Evolutionary conservation across 1,284 basidiomycete species (phyloP).

Genomic region (Meripilus lineatus): DNA sequence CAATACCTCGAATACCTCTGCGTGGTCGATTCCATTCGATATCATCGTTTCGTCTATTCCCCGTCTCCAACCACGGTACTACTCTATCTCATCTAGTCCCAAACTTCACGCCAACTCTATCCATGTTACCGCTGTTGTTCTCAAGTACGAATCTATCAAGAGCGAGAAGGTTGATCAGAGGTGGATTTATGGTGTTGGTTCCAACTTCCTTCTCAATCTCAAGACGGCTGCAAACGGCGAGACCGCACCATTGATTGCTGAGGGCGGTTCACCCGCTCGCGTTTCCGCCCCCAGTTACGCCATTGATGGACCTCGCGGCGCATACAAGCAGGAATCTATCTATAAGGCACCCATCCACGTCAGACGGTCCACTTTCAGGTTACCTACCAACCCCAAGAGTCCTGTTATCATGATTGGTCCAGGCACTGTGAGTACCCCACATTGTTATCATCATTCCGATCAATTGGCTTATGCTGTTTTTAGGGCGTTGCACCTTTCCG

Average conservation of each 20-base stretch:
- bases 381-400: conserved; percentile 96
- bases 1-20: conserved; percentile 65
- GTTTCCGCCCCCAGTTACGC: conserved; percentile 69
- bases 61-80: conserved; percentile 94
- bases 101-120: conserved; percentile 87
- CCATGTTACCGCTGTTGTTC: conserved; percentile 93
- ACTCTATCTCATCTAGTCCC: conserved; percentile 97
- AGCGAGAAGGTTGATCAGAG: conserved; percentile 49
- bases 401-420: conserved; percentile 99
- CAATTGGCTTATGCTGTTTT: conserved; percentile 10
- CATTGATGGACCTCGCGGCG: conserved; percentile 85
- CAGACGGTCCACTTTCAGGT: conserved; percentile 91
- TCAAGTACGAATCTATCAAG: conserved; percentile 77
- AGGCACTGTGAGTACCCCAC: conserved; percentile 72
- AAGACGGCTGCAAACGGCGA: conserved; percentile 74
- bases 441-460: neutral
- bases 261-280: conserved; percentile 30
- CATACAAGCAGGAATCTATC: conserved; percentile 66
- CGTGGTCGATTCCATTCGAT: conserved; percentile 96
- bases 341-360: conserved; percentile 94
- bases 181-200: conserved; percentile 82
- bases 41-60: conserved; percentile 91
- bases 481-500: conserved; percentile 98
- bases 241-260: conserved; percentile 37
- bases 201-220: conserved; percentile 90